Percentiles rank a stretch among this genome's conserved stretches.
Evolutionary conservation across 352 stramenopile species (phyloP).

Genomic region (Pilasporangium apinafurcum): DNA sequence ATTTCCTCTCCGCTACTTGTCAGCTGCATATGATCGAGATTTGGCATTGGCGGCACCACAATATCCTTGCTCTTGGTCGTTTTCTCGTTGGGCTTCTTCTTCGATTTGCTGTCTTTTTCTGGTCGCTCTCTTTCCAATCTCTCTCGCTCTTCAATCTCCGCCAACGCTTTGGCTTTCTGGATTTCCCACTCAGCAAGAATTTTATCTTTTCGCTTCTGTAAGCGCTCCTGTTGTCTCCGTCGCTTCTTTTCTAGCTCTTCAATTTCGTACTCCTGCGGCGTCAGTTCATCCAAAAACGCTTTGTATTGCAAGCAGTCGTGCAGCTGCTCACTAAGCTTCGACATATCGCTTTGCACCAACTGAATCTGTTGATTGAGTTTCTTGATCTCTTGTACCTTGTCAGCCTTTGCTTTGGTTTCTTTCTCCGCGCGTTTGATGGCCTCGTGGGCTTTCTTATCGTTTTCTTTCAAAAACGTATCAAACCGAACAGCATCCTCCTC

Average conservation of each 20-base stretch:
- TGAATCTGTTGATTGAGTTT: slow-evolving; percentile 95
- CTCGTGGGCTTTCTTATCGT: slow-evolving; percentile 96
- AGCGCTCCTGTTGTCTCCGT: slow-evolving; percentile 42
- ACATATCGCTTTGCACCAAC: slow-evolving; percentile 91
- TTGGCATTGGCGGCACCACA: slow-evolving; percentile 51
- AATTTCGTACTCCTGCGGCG: slow-evolving; percentile 73
- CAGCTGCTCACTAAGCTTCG: slow-evolving; percentile 91
- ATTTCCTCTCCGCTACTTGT: slow-evolving; percentile 87
- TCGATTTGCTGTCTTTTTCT: slow-evolving; percentile 47
- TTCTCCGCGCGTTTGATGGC: slow-evolving; percentile 93
- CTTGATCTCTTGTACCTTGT: slow-evolving; percentile 95
- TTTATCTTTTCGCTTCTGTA: slow-evolving; percentile 71
- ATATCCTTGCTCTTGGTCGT: slow-evolving; percentile 29
- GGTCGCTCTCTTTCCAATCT: slow-evolving; percentile 42
- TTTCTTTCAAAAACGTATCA: slow-evolving; percentile 96
- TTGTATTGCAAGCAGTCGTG: slow-evolving; percentile 94
- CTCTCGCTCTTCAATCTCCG: slow-evolving; percentile 69
- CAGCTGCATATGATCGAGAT: slow-evolving; percentile 51
- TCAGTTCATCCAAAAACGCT: slow-evolving; percentile 90
- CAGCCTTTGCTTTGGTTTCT: slow-evolving; percentile 91
- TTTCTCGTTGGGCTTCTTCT: slow-evolving; percentile 51
- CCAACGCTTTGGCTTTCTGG: slow-evolving; percentile 38
- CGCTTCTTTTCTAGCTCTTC: slow-evolving; percentile 80
- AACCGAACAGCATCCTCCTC: slow-evolving; percentile 95
- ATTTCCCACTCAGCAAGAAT: slow-evolving; percentile 62